These are phyloP conservation scores for Trichocladium antarcticum DNA, from an alignment of 495 filamentous ascomycete genomes.

Conservation along the genomic window DNA sequence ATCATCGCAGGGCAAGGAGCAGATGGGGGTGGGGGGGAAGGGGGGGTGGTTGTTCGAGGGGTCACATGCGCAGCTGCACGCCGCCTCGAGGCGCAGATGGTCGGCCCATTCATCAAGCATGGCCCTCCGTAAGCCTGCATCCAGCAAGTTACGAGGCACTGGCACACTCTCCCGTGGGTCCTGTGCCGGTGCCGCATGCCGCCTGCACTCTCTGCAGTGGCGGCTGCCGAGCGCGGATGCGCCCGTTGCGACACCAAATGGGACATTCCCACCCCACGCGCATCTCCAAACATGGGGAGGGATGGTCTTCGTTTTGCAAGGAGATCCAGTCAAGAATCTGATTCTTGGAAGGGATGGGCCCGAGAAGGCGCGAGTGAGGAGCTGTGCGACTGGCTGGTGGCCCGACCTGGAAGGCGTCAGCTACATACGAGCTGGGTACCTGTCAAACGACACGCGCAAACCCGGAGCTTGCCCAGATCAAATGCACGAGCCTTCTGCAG, in stretches of 20 bases:
- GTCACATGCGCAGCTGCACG: conserved; percentile 31
- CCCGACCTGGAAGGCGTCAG: no score
- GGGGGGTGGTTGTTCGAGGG: no score
- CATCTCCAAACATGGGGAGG: conserved; percentile 5
- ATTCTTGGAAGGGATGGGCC: no score
- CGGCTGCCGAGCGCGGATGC: conserved; percentile 1
- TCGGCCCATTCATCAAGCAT: conserved; percentile 22
- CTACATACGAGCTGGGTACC: no score
- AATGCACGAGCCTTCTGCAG: no score
- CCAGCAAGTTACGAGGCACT: conserved; percentile 14
- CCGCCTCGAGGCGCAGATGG: conserved; percentile 20
- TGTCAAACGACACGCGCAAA: no score
- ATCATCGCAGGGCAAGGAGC: conserved; percentile 21
- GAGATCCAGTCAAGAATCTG: background rate
- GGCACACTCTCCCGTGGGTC: conserved; percentile 3
- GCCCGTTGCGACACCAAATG: conserved; percentile 1
- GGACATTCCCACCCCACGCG: background rate
- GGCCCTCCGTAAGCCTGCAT: conserved; percentile 15
- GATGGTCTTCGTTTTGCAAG: background rate
- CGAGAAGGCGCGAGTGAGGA: no score
- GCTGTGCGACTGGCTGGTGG: no score
- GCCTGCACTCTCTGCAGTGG: background rate
- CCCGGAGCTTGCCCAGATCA: no score
- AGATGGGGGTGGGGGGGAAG: no score
- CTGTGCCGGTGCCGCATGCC: no score